A percentile compares a stretch with the other conserved stretches of the same genome.
These are phyloP conservation scores for Talaromyces sp. DNA, from an alignment of 2,329 filamentous ascomycete species.

Conservation along the genomic window DNA sequence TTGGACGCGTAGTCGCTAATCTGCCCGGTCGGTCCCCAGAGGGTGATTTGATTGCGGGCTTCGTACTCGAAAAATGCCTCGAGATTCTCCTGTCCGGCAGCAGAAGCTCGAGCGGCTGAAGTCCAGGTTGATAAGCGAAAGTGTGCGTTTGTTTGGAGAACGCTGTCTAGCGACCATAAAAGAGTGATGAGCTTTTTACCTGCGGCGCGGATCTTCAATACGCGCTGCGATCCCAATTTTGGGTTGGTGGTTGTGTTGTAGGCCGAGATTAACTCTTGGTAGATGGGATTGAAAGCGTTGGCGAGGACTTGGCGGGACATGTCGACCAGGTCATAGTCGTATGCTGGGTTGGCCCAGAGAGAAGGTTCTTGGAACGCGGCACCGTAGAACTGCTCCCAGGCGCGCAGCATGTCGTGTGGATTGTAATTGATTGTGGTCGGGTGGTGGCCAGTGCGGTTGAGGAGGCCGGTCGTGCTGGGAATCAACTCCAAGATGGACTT, in stretches of 20 bases:
- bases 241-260: conserved; percentile 22
- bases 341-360: conserved; percentile 41
- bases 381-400: conserved; percentile 36
- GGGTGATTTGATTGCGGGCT: conserved; percentile 47
- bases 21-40: conserved; percentile 46
- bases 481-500: conserved; percentile 45
- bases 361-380: conserved; percentile 26
- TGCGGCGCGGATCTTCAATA: conserved; percentile 14
- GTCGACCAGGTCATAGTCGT: conserved; percentile 46
- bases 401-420: conserved; percentile 31
- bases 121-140: conserved; percentile 44
- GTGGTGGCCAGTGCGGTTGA: conserved; percentile 38
- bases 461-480: conserved; percentile 39
- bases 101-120: conserved; percentile 29
- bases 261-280: conserved; percentile 31
- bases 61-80: conserved; percentile 41
- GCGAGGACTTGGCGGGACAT: conserved; percentile 46
- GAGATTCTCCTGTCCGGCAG: conserved; percentile 13
- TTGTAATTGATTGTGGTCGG: conserved; percentile 41
- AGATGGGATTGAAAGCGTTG: conserved; percentile 42
- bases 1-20: conserved; percentile 49
- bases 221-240: conserved; percentile 7
- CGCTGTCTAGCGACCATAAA: conserved; percentile 34
- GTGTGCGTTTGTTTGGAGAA: conserved; percentile 38
- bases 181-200: conserved; percentile 30